These are phyloP conservation scores for Pyrus bretschneideri DNA, from an alignment of 306 rosid genomes.

Conservation along the genomic window DNA sequence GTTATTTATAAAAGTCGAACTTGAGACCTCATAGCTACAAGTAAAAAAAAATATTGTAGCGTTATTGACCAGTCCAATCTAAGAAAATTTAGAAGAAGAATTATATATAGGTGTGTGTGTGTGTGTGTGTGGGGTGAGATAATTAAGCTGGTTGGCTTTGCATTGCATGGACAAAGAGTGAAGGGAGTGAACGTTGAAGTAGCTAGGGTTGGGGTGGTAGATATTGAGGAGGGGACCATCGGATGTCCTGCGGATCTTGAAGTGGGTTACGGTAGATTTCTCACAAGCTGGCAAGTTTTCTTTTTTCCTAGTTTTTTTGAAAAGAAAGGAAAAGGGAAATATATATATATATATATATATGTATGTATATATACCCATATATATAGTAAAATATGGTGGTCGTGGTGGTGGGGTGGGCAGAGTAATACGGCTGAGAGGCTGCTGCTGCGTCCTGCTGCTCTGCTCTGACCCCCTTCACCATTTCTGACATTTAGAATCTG, in stretches of 20 bases:
- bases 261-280: neutral
- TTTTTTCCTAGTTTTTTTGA: neutral
- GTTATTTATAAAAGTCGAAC: neutral
- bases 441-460: constrained; percentile 11
- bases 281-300: neutral
- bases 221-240: neutral
- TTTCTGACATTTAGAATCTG: constrained; percentile 88
- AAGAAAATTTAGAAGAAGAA: neutral
- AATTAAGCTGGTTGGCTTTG: neutral
- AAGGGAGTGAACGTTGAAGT: neutral
- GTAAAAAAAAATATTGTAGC: neutral
- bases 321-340: neutral
- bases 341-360: too few species aligned
- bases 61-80: neutral
- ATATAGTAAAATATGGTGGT: neutral
- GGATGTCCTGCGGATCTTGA: constrained; percentile 17
- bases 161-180: neutral
- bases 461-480: neutral
- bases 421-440: constrained; percentile 9
- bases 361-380: too few species aligned
- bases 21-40: neutral
- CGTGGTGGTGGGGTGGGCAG: neutral
- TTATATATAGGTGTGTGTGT: too few species aligned
- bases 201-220: neutral
- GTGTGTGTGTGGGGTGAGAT: too few species aligned